Evolutionary conservation across 768 basidiomycete genomes (phyloP).

Genomic region (Tephrocybe sp.): DNA sequence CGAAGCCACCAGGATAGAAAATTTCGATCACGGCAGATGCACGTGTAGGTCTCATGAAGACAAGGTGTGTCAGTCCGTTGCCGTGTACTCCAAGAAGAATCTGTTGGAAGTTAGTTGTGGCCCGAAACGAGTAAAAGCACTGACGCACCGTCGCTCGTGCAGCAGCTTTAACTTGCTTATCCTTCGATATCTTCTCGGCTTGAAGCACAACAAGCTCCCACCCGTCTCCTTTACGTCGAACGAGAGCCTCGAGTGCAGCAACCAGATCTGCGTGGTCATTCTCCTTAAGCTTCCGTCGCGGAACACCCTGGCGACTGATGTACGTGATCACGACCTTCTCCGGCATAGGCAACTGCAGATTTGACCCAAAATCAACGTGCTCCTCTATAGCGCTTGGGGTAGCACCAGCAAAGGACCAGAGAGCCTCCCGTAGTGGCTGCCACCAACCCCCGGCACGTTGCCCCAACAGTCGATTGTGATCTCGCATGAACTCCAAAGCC

Average conservation of each 20-base stretch:
- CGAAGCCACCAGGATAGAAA: conserved; percentile 78
- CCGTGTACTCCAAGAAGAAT: conserved; percentile 75
- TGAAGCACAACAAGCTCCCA: conserved; percentile 66
- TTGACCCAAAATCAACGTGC: conserved; percentile 14
- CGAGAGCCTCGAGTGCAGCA: conserved; percentile 49
- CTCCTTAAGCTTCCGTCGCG: conserved; percentile 49
- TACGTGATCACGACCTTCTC: conserved; percentile 68
- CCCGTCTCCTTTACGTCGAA: conserved; percentile 31
- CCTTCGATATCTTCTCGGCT: conserved; percentile 69
- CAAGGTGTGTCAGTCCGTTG: conserved; percentile 82
- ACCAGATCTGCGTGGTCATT: conserved; percentile 61
- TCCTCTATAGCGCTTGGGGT: conserved; percentile 14
- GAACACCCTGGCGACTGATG: conserved; percentile 62
- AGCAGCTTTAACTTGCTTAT: conserved; percentile 69
- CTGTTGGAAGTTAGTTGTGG: conserved; percentile 30
- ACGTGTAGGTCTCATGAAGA: conserved; percentile 78
- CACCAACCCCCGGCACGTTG: conserved; percentile 66
- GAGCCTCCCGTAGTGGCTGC: conserved; percentile 66
- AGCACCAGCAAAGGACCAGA: conserved; percentile 69
- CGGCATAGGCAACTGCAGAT: conserved; percentile 38
- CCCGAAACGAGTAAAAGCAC: background rate
- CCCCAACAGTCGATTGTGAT: conserved; percentile 31
- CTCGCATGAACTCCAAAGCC: conserved; percentile 56
- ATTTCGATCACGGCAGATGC: conserved; percentile 85
- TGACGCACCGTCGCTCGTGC: conserved; percentile 68